Base-by-base conservation (phyloP, 805 yeast species). In the Saturnispora zaruensis region DNA sequence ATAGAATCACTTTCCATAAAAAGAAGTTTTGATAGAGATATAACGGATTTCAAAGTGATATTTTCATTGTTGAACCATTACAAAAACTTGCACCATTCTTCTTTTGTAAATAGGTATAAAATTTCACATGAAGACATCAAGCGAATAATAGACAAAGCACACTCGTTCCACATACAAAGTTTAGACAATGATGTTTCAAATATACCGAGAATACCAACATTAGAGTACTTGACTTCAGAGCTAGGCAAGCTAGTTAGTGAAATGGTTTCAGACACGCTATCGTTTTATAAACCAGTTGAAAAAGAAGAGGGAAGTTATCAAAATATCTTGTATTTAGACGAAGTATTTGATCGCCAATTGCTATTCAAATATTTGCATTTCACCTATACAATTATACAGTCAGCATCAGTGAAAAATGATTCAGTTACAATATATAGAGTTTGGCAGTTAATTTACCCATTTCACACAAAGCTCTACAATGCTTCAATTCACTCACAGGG, bases 381-480 rank as follows among this genome's bases (percentile, higher is more conserved):
- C 41, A 55, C 64, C 42, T 68, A 68, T 46, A 32, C 50, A 21
- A 48, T 57, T 45, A 62, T 68, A 6, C 61, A 59, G 38, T 53
- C 58, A 14, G 54, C 63, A 30, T 51, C 59, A 9, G 6, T 41
- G 0, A 25, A 43, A 9, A 60, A 63, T 36, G 70, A 67, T 51
- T 51, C 59, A 8, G 59, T 60, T 5, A 37, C 58, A 1, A 63
- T 66, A 1, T 66, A 57, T 47, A 46, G 40, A 7, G 52, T 56
- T 2, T 67, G 71, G 71, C 45, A 28, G 5, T 20, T 55, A 6
- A 59, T 66, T 16, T 52, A 56, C 11, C 64, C 66, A 6, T 63
- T 65, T 41, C 71, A 67, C 52, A 57, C 59, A 36, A 57, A 54
- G 43, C 30, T 56, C 16, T 59, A 59, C 55, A 63, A 61, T 44